Percentiles rank a stretch among this genome's conserved stretches.
Conservation (phyloP, 2,329 filamentous ascomycete genomes). For the Lachnellula arida region DNA sequence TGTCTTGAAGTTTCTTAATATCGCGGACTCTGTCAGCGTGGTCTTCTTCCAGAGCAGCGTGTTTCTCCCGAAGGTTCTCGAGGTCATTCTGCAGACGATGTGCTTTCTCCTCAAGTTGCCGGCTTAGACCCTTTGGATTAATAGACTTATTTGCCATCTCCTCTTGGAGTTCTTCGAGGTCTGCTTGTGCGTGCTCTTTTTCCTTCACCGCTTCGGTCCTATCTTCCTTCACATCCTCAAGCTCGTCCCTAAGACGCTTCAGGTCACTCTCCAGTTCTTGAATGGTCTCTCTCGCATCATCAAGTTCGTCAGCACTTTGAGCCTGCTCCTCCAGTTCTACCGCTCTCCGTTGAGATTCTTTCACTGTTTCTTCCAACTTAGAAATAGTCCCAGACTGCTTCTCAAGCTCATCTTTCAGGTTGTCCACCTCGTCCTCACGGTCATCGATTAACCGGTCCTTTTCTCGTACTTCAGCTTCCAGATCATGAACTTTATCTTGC, state of each 20-base stretch:
- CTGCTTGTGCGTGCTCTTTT: constrained; percentile 52
- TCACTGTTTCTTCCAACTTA: constrained; percentile 55
- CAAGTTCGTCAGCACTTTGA: constrained; percentile 46
- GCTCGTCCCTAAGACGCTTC: constrained; percentile 48
- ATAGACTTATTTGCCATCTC: constrained; percentile 78
- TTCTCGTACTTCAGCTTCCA: constrained; percentile 70
- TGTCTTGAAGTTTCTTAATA: constrained; percentile 38
- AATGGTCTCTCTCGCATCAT: constrained; percentile 54
- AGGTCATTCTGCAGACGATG: constrained; percentile 63
- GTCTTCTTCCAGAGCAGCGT: constrained; percentile 38
- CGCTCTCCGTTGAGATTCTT: constrained; percentile 47
- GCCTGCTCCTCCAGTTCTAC: constrained; percentile 55
- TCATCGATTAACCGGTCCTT: constrained; percentile 71
- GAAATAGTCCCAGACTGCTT: constrained; percentile 49
- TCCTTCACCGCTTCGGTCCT: constrained; percentile 49
- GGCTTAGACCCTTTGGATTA: constrained; percentile 66
- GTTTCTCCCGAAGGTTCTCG: constrained; percentile 44
- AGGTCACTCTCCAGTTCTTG: constrained; percentile 53
- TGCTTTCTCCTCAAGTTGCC: constrained; percentile 70
- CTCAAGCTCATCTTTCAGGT: constrained; percentile 51
- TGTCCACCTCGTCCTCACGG: constrained; percentile 69
- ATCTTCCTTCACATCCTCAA: constrained; percentile 51
- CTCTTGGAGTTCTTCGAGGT: constrained; percentile 64
- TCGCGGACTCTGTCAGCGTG: constrained; percentile 40
- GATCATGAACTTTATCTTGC: constrained; percentile 68